Percentiles rank a stretch among this genome's conserved stretches.
Conservation (phyloP, 148 eudicot species). For the Rhododendron mucronatum region DNA sequence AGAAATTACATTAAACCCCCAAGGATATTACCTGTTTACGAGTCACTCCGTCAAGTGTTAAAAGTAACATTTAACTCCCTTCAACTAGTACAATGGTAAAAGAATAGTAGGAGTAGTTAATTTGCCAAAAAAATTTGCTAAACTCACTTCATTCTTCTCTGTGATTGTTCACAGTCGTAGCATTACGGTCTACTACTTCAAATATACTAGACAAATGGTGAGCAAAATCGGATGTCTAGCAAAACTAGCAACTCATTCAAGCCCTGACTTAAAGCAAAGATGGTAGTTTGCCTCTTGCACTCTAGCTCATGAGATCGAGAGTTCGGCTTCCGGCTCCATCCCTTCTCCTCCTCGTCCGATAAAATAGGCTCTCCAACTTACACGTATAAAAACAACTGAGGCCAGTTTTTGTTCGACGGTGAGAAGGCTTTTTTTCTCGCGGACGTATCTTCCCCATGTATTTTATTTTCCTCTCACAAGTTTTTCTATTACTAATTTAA, state of each 20-base stretch:
- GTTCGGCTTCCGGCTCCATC: background rate
- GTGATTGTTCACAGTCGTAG: too few relatives aligned
- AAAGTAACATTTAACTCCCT: too few relatives aligned
- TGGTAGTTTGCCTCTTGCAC: background rate
- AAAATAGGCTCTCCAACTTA: background rate
- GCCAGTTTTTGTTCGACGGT: too few relatives aligned
- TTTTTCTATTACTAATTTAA: too few relatives aligned
- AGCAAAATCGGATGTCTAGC: background rate
- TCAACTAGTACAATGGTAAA: background rate
- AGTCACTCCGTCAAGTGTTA: background rate
- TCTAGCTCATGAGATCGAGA: background rate
- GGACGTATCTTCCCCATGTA: background rate
- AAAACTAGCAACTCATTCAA: background rate
- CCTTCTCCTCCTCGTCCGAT: background rate
- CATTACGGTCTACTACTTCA: background rate
- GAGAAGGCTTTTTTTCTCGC: background rate
- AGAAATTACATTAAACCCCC: background rate
- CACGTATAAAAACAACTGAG: too few relatives aligned
- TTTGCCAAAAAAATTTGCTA: too few relatives aligned
- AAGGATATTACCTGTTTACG: background rate
- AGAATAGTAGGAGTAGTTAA: too few relatives aligned
- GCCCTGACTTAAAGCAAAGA: background rate
- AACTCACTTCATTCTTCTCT: background rate
- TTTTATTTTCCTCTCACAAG: background rate
- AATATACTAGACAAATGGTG: background rate